phyloP scores from a whole-genome alignment of 495 filamentous ascomycete species.

The Xylaria scruposa region DNA sequence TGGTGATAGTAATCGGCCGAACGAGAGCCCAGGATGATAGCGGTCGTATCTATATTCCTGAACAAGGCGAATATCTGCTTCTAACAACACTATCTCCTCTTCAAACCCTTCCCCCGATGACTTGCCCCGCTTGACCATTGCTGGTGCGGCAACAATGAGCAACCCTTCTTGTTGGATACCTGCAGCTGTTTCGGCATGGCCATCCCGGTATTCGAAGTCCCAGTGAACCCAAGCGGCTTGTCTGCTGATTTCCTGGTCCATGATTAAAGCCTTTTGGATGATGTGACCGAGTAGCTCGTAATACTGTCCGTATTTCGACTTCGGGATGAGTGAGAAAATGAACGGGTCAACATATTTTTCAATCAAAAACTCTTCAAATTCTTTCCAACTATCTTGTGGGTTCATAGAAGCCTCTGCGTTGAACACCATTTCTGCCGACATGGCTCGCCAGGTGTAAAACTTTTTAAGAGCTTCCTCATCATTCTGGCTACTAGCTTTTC shows the following conservation, averaged over 20 bases:
- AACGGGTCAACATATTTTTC: neutral
- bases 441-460: slow-evolving; percentile 11
- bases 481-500: neutral
- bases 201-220: neutral
- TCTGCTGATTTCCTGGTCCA: slow-evolving; percentile 8
- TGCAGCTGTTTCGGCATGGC: neutral
- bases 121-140: neutral
- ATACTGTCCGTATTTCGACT: neutral
- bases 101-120: neutral
- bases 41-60: no score
- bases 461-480: neutral
- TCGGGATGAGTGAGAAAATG: neutral
- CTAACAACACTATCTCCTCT: neutral
- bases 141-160: neutral
- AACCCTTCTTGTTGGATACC: neutral
- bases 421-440: slow-evolving; percentile 2
- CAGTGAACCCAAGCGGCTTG: slow-evolving; percentile 8
- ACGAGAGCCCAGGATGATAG: no score
- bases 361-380: neutral
- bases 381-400: neutral
- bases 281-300: neutral
- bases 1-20: no score
- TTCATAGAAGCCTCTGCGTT: neutral
- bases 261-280: neutral
- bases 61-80: neutral